Conservation (phyloP, 495 filamentous ascomycete species). For the Pseudoneurospora amorphoporcata region DNA sequence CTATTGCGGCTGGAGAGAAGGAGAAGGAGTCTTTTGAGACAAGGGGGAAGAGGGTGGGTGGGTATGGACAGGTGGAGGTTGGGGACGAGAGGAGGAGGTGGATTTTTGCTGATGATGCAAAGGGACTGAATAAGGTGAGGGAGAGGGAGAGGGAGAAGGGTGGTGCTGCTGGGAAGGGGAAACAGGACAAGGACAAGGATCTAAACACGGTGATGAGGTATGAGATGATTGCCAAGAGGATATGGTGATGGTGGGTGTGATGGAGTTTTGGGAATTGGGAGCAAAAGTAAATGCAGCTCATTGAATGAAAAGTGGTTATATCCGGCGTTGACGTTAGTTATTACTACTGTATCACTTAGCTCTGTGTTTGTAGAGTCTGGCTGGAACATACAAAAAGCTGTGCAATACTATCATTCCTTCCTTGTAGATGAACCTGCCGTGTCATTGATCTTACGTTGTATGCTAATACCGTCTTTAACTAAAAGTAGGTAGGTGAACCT, state of each 20-base stretch:
- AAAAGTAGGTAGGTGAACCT: too few species aligned
- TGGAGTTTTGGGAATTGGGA: too few species aligned
- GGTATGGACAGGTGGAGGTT: conserved; percentile 76
- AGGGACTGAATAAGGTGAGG: conserved; percentile 53
- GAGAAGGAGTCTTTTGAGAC: conserved; percentile 50
- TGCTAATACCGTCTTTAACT: not conserved
- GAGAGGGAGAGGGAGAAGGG: conserved; percentile 83
- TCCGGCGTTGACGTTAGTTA: not conserved
- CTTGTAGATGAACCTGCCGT: not conserved
- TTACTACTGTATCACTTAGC: not conserved
- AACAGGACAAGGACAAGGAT: conserved; percentile 46
- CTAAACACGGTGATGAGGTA: conserved; percentile 6
- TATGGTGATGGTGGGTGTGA: conserved; percentile 49
- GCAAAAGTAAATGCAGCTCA: not conserved
- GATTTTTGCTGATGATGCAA: conserved; percentile 81
- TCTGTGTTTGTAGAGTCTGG: not conserved
- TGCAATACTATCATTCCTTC: not conserved
- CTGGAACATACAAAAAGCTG: not conserved
- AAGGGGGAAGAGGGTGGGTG: conserved; percentile 62
- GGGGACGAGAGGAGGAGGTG: conserved; percentile 75
- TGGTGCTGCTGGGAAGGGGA: conserved; percentile 64
- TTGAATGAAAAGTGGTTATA: too few species aligned
- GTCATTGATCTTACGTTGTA: not conserved
- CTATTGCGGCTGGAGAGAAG: conserved; percentile 33
- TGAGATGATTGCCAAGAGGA: conserved; percentile 83